phyloP scores from a whole-genome alignment of 73 alveolate species.

The Paramecium sexaurelia region DNA sequence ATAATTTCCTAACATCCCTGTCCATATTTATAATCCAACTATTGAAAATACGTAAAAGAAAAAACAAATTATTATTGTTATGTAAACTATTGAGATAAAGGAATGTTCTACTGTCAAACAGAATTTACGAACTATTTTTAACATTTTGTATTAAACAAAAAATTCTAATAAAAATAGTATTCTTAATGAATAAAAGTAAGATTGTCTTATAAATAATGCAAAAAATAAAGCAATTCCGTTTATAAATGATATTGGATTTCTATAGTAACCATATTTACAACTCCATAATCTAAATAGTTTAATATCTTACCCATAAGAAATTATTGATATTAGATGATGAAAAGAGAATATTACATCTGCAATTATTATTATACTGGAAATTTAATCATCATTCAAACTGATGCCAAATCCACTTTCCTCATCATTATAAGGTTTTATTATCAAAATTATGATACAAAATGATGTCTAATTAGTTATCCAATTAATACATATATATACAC shows the following conservation, averaged over 20 bases:
- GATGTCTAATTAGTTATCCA: not conserved
- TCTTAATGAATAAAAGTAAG: not conserved
- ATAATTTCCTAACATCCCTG: not conserved
- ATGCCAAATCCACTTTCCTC: not conserved
- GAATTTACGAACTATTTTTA: not conserved
- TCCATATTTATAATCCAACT: conserved; percentile 11
- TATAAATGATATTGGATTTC: not conserved
- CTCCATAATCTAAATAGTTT: not conserved
- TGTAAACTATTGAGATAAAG: not conserved
- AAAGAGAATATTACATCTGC: not conserved
- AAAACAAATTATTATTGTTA: not conserved
- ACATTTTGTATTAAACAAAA: not conserved
- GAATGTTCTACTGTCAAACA: not conserved
- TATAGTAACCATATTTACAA: not conserved
- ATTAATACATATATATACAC: not conserved
- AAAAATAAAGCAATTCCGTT: not conserved
- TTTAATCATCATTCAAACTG: not conserved
- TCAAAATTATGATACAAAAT: not conserved
- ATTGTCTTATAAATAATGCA: not conserved
- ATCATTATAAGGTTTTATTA: not conserved
- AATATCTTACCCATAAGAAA: not conserved
- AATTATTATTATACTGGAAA: too few relatives aligned
- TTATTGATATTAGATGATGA: not conserved
- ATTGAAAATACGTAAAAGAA: not conserved
- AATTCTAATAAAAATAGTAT: not conserved